A percentile compares a stretch with the other conserved stretches of the same genome.
Evolutionary conservation across 495 filamentous ascomycete species (phyloP).

Genomic region (Alectoria sarmentosa): DNA sequence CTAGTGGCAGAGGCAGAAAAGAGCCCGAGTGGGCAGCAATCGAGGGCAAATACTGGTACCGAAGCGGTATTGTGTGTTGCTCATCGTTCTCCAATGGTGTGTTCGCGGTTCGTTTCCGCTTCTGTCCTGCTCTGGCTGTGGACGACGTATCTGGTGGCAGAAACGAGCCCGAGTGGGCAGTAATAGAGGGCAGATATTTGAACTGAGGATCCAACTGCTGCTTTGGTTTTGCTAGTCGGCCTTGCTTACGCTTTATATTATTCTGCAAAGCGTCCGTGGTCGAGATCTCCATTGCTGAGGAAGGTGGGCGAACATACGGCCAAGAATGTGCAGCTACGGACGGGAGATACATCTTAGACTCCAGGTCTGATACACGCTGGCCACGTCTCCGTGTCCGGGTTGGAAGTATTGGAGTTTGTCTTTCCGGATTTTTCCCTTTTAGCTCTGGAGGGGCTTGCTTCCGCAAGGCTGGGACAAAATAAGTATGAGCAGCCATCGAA

Average conservation of each 20-base stretch:
- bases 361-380: background rate
- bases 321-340: constrained; percentile 15
- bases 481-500: constrained; percentile 26
- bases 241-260: background rate
- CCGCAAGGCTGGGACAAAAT: background rate
- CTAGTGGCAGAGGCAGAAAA: background rate
- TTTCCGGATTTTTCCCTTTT: background rate
- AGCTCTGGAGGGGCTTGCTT: background rate
- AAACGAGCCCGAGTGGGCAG: constrained; percentile 9
- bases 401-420: background rate
- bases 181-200: constrained; percentile 2
- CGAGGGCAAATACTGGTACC: constrained; percentile 13
- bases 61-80: background rate
- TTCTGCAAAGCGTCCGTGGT: background rate
- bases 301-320: constrained; percentile 1
- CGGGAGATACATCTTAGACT: constrained; percentile 5
- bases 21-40: constrained; percentile 16
- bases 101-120: background rate
- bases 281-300: background rate
- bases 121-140: background rate
- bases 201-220: background rate
- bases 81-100: background rate
- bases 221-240: constrained; percentile 1
- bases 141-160: background rate
- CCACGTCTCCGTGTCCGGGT: background rate